phyloP scores from a whole-genome alignment of 2,329 filamentous ascomycete species.

The Aspergillus ochraceoroseus region DNA sequence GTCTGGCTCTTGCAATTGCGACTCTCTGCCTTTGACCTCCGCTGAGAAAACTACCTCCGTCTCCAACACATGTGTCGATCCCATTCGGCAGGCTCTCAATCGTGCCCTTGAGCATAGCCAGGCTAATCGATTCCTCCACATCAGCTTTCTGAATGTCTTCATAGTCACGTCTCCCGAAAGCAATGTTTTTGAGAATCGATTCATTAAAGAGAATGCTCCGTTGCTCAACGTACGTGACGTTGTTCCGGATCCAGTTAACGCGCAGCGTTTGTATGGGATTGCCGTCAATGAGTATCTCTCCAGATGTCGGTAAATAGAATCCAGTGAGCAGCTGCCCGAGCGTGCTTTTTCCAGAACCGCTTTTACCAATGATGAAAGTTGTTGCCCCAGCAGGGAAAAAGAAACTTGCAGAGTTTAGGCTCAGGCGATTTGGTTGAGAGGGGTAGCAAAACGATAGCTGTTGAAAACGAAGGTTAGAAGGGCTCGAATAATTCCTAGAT shows the following conservation, averaged over 20 bases:
- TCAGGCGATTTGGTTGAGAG: constrained; percentile 56
- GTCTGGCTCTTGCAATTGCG: constrained; percentile 69
- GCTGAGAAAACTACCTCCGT: constrained; percentile 66
- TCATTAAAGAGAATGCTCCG: constrained; percentile 76
- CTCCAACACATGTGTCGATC: constrained; percentile 65
- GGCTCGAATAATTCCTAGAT: background rate
- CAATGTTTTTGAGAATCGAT: constrained; percentile 70
- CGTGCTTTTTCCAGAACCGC: constrained; percentile 90
- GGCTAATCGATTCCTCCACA: constrained; percentile 58
- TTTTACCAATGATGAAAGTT: constrained; percentile 77
- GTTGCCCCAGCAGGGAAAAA: constrained; percentile 67
- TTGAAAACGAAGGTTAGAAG: constrained; percentile 16
- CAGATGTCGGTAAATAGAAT: constrained; percentile 65
- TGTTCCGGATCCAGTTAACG: constrained; percentile 66
- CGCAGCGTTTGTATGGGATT: constrained; percentile 58
- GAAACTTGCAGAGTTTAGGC: constrained; percentile 60
- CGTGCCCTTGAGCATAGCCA: constrained; percentile 64
- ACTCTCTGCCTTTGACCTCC: constrained; percentile 81
- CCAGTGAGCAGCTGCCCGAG: constrained; percentile 72
- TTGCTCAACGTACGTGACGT: constrained; percentile 79
- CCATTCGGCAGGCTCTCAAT: constrained; percentile 64
- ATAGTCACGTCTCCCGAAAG: constrained; percentile 58
- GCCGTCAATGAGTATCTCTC: constrained; percentile 66
- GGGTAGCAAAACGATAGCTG: constrained; percentile 82
- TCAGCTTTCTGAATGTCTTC: constrained; percentile 50